Base-by-base conservation (phyloP, 495 filamentous ascomycete species). In the Astrocystis sublimbata region DNA sequence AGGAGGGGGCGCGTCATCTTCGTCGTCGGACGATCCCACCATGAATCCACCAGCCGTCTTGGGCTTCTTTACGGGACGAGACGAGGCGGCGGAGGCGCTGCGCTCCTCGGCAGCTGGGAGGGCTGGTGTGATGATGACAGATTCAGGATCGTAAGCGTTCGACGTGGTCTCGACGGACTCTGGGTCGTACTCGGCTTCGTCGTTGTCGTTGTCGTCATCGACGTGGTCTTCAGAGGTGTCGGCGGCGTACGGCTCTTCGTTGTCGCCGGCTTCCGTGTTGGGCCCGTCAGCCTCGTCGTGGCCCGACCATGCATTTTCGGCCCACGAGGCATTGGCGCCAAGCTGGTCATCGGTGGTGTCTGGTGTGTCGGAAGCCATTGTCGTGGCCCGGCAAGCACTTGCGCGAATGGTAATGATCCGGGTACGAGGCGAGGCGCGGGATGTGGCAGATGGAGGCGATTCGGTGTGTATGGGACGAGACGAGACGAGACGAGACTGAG, bases 21-120 rank as follows among this genome's bases (percentile, higher is more conserved):
- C 83, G 61, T 80, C 79, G 61, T 79, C 87, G 46, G 86, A 87
- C 70, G 91, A 88, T 76, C 90, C 89, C 65, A 88, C 86, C 71
- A 92, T 80, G 81, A 93, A 93, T 63, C 91, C 91, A 66, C 88
- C 90, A 64, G 87, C 87, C 40, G 85, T 91, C 73, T 86, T 87
- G 58, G 87, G 82, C 77, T 88, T 88, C 68, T 79, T 76, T 0
- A 72, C 57, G 6, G 69, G 74, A 38, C 68, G 71, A 38, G 73
- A 73, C 36, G 73, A 70, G 54, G 73, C 69, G 51, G 72, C 68
- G 45, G 64, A 66, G 52, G 67, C 61, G 40, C 66, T 68, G 15
- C 63, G 62, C 38, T 72, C 65, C 61, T 72, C 71, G 21, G 58
- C 61, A 41, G 64, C 61, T 50, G 74, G 73, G 24, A 61, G 65